Evolutionary conservation across 768 basidiomycete species (phyloP).

Genomic region (Suillus subluteus): DNA sequence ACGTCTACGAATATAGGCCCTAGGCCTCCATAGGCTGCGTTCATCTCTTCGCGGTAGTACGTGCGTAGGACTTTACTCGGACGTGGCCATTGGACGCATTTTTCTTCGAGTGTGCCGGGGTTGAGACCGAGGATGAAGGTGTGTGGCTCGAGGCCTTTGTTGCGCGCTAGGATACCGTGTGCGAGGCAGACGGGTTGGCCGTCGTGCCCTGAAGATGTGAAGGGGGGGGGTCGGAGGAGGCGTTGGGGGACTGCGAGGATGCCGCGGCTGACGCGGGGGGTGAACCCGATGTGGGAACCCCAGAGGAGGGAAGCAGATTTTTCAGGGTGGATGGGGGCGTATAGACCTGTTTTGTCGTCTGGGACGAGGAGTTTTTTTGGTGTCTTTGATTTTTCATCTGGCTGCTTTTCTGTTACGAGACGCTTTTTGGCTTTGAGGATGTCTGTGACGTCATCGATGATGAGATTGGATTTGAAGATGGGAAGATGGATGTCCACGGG

Average conservation of each 20-base stretch:
- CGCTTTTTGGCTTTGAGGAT: conserved; percentile 5
- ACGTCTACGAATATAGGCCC: not conserved
- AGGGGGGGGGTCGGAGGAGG: conserved; percentile 1
- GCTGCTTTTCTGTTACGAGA: not conserved
- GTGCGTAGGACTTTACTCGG: conserved; percentile 6
- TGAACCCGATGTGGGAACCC: conserved; percentile 5
- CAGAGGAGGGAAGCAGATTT: conserved; percentile 2
- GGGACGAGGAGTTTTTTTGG: not conserved
- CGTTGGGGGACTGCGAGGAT: conserved; percentile 7
- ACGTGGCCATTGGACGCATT: conserved; percentile 6
- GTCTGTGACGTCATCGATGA: not conserved
- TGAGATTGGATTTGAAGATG: not conserved
- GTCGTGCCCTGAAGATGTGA: conserved; percentile 6
- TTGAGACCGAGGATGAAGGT: not conserved
- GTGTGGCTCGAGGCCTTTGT: not conserved
- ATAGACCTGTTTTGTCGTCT: conserved; percentile 6
- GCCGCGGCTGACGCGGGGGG: conserved; percentile 7
- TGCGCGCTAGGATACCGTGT: conserved; percentile 7
- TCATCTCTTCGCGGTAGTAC: conserved; percentile 5
- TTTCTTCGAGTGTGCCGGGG: not conserved
- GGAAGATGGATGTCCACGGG: conserved; percentile 1
- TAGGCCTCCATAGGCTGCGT: not conserved
- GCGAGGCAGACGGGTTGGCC: conserved; percentile 5
- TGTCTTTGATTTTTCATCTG: not conserved
- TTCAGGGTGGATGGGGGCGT: not conserved